phyloP scores from a whole-genome alignment of 169 alveolate species.

The Ophryocystis elektroscirrha region DNA sequence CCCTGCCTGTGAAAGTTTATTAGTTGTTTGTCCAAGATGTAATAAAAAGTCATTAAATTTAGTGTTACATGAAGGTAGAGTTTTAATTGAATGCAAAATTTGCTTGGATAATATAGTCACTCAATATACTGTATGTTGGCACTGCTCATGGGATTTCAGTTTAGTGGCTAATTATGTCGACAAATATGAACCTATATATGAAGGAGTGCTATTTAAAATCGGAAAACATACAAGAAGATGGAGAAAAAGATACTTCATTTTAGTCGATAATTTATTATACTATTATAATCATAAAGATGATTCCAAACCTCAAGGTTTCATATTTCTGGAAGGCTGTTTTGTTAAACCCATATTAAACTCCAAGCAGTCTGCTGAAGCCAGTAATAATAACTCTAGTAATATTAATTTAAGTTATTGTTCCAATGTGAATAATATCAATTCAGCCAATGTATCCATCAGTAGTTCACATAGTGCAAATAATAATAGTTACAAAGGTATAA shows the following conservation, averaged over 20 bases:
- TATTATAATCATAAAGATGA: conserved; percentile 35
- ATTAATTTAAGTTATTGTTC: no score
- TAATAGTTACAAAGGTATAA: no score
- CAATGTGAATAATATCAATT: no score
- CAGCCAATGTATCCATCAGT: no score
- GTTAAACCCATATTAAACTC: no score
- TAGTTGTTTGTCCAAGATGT: neutral
- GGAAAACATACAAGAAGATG: conserved; percentile 46
- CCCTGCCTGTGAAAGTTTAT: neutral
- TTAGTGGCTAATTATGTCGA: conserved; percentile 18
- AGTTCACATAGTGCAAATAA: no score
- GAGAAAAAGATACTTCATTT: conserved; percentile 45
- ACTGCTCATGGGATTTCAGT: conserved; percentile 29
- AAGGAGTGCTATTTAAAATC: conserved; percentile 46
- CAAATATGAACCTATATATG: conserved; percentile 24
- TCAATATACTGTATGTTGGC: conserved; percentile 14
- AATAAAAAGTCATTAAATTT: conserved; percentile 30
- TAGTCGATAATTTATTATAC: conserved; percentile 44
- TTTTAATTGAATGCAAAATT: conserved; percentile 32
- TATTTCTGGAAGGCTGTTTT: conserved; percentile 59
- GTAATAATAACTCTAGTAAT: no score
- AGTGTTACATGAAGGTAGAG: conserved; percentile 24
- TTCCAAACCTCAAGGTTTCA: conserved; percentile 47
- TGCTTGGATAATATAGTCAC: conserved; percentile 21
- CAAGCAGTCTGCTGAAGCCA: no score